Base-by-base conservation (phyloP, 208 protist genomes). In the Trypanosoma brucei region DNA sequence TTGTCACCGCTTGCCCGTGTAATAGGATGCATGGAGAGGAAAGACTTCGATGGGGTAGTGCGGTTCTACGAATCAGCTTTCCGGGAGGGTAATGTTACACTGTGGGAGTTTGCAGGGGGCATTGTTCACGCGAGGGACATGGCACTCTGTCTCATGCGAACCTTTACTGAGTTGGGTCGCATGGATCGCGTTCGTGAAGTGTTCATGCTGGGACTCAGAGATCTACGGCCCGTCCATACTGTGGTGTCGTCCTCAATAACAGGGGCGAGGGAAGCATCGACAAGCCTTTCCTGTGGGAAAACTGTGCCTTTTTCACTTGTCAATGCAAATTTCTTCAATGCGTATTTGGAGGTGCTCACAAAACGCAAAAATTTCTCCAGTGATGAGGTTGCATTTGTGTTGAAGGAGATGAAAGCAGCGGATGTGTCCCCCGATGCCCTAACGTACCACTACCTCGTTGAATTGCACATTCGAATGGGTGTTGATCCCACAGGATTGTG, bases 361-460 rank as follows among this genome's bases (percentile, higher is more conserved):
- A 55, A 62, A 38, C 84, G 84, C 0, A 82, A 70, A 35, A 87
- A 86, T 46, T 90, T 78, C 62, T 62, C 79, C n/a, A 45, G 13
- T 3, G 70, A 75, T 11, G 84, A 94, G 69, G 80, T 88, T 1
- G 34, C 58, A 2, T 84, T 86, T 67, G 57, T 94, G 8, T 66
- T 91, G 53, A 48, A 78, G 14, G 54, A 69, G 48, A 94, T 94
- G 88, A 66, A 59, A 44, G 55, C 52, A 2, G 55, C 40, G 7
- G 65, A 65, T 3, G 68, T 88, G 6, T 55, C n/a, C 34, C 63
- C 69, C 9, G 72, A 87, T 63, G 80, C 78, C 31, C 62, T 90
- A 33, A 93, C 89, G 22, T 93, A 90, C 51, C 83, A 93, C 59
- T 91, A 90, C 62, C 70, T 95, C 14, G 73, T 92, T 46, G 86